Base-by-base conservation (phyloP, 1,284 basidiomycete species). In the Pseudomicrostroma phylloplanum region DNA sequence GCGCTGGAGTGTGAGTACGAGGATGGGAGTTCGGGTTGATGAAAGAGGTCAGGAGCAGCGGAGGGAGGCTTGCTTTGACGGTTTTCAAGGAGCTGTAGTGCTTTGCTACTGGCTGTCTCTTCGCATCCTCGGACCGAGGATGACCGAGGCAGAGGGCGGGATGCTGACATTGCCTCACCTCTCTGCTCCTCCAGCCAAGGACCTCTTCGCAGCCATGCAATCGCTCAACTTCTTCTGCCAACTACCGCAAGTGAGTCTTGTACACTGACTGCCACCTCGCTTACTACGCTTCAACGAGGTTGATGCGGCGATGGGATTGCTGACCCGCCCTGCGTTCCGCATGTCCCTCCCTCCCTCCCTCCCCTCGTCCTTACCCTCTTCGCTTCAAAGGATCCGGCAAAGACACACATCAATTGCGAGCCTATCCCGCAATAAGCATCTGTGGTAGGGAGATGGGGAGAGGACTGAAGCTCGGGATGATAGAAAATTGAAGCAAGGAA, bases 351-450 rank as follows among this genome's bases (percentile, higher is more conserved):
- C 43, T 21, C 43, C 6, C 43, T n/a, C 43, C 6, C 43, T 21
- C 43, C 6, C 43, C 15, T 21, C 12, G 43, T 12, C 6, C 43
- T 21, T 17, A 3, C 6, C 43, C 4, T 6, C 43, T 6, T 21
- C 43, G 43, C 43, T 21, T n/a, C 60, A 61, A n/a, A n/a, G 42
- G 60, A 61, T 25, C 60, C 60, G 26, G 30, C 60, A 49, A 61
- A 61, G 60, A 61, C 60, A n/a, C 60, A 61, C 41, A 61, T 61
- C 55, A 57, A 54, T 21, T 61, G 60, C 40, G 56, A 61, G 55
- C 30, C 21, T 25, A 61, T 61, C 39, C 60, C 60, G 39, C 58
- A 59, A 53, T 59, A 25, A 59, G 30, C 6, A 55, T 9, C 9
- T 9, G 3, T 36, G 3, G 30, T 36, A 36, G 30, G 9, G 30